Percentiles rank a stretch among this genome's conserved stretches.
Conservation (phyloP, 1,139 yeast genomes). For the Oligophagozyma castellii region DNA sequence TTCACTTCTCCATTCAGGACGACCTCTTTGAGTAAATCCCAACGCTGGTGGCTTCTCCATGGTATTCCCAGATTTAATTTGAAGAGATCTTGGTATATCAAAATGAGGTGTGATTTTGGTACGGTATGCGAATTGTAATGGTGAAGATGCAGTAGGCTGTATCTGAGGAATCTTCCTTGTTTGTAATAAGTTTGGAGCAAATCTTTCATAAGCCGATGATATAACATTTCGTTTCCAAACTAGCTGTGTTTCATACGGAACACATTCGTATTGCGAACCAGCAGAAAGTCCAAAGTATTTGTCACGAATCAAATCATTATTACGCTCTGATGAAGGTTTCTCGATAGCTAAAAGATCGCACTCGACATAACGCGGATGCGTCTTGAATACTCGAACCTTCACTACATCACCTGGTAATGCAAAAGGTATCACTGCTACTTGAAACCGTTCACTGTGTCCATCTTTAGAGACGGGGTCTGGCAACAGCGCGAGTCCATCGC, state of each 20-base stretch:
- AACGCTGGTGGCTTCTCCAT: constrained; percentile 44
- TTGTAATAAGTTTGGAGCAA: constrained; percentile 40
- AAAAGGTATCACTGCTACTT: constrained; percentile 62
- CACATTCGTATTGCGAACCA: constrained; percentile 87
- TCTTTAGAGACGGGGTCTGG: constrained; percentile 37
- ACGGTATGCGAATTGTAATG: constrained; percentile 61
- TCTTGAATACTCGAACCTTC: constrained; percentile 55
- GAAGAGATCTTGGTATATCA: constrained; percentile 63
- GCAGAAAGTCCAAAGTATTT: constrained; percentile 69
- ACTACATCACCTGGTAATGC: constrained; percentile 79
- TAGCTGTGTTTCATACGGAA: constrained; percentile 61
- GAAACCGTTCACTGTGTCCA: constrained; percentile 21
- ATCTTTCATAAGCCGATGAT: constrained; percentile 65
- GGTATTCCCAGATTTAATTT: constrained; percentile 15
- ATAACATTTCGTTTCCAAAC: constrained; percentile 61
- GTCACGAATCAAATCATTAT: constrained; percentile 49
- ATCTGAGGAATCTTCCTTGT: constrained; percentile 42
- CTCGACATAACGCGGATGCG: constrained; percentile 65
- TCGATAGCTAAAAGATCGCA: constrained; percentile 52
- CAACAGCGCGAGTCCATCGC: constrained; percentile 61
- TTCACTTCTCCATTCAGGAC: constrained; percentile 48
- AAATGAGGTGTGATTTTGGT: constrained; percentile 95
- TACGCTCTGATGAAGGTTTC: constrained; percentile 33
- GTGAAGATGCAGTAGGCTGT: constrained; percentile 62
- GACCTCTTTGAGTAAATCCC: constrained; percentile 82